Evolutionary conservation across 176 grass and related monocot species (phyloP), one percentile per base, ranked within the genome.

Genomic region (Oryza nivara): DNA sequence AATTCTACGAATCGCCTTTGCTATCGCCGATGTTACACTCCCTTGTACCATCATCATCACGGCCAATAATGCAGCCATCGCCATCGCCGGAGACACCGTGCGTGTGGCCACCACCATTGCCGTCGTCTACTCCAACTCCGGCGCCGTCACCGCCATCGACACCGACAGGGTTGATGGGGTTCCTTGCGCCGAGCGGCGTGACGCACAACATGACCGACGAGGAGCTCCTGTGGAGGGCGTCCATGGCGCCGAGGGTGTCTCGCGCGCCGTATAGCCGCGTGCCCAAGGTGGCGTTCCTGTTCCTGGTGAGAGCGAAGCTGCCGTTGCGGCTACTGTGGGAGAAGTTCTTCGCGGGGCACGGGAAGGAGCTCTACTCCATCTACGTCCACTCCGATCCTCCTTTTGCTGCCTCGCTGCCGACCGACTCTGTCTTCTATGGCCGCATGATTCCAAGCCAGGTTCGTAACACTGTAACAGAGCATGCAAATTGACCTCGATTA

Each of bases 281-380:
- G 73, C 89, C 85, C 9, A 97, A 94, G 86, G 73, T 97, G 11
- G 90, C 94, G 2, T 97, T 97, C 86, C 16, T 97, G 83, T 97
- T 97, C 82, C 85, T 94, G 7, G 89, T 87, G 11, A 87, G 80
- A 22, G 87, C 89, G 7, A 44, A 75, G 7, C 54, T 94, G 41
- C 94, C 86, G 1, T 43, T 97, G 15, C 88, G 92, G 26, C 92
- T 86, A 16, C 25, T 92, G 13, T 97, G 95, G 95, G 95, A 97
- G 51, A 85, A 86, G 68, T 97, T 93, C 88, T 94, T 97, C 76
- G 23, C 88, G 1, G 92, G 95, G 0, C 44, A 93, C 66, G 5
- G 91, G 22, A 7, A 94, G 44, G 92, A 65, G 19, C 5, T 91
- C 7, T 94, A 87, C 67, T 89, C 88, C 75, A 90, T 97, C 45